phyloP scores from a whole-genome alignment of 148 eudicot genomes.

The Nepenthes gracilis region DNA sequence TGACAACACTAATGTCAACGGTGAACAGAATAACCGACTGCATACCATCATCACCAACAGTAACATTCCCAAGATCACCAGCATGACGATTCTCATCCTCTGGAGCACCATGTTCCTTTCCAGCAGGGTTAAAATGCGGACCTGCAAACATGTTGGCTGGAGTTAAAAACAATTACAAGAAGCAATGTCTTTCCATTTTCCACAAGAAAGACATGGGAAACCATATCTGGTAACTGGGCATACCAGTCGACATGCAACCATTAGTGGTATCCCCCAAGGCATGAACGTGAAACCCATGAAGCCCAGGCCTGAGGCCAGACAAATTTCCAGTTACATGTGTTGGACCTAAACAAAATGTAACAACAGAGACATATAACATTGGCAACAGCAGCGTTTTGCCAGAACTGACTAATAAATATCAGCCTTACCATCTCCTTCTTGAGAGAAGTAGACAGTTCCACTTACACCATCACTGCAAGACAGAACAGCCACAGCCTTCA shows the following conservation, averaged over 20 bases:
- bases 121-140: slow-evolving; percentile 89
- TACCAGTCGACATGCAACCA: slow-evolving; percentile 99
- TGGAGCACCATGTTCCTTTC: slow-evolving; percentile 92
- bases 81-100: slow-evolving; percentile 89
- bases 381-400: neutral
- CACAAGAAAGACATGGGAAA: neutral
- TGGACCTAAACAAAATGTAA: slow-evolving; percentile 37
- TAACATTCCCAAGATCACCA: slow-evolving; percentile 96
- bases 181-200: slow-evolving; percentile 1
- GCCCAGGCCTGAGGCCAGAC: slow-evolving; percentile 86
- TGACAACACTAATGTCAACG: too few relatives aligned
- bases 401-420: neutral
- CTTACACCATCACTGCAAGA: slow-evolving; percentile 10
- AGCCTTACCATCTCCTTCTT: slow-evolving; percentile 13
- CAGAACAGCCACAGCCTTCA: slow-evolving; percentile 16
- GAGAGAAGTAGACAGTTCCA: slow-evolving; percentile 14
- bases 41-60: slow-evolving; percentile 91
- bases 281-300: slow-evolving; percentile 97
- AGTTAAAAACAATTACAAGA: neutral
- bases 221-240: neutral
- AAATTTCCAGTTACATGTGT: slow-evolving; percentile 73
- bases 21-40: neutral
- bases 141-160: slow-evolving; percentile 31
- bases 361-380: neutral
- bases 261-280: slow-evolving; percentile 98